Conservation (phyloP, 2,329 filamentous ascomycete species). For the Sphaceloma murrayae region DNA sequence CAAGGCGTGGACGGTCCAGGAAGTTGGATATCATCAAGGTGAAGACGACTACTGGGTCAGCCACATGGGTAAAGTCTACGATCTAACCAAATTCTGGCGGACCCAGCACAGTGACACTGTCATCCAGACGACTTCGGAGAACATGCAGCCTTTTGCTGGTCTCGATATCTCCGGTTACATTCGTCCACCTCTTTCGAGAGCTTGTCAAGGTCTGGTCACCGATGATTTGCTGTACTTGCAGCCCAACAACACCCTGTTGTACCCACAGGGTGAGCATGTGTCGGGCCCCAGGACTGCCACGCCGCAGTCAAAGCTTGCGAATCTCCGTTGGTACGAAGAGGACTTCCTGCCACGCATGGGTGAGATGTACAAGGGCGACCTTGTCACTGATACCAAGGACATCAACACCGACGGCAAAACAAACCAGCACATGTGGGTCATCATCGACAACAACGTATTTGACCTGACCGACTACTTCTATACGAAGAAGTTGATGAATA, state of each 20-base stretch:
- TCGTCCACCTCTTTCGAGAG: constrained; percentile 60
- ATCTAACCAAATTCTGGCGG: constrained; percentile 81
- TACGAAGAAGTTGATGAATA: constrained; percentile 52
- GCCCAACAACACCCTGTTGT: constrained; percentile 52
- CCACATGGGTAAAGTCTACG: constrained; percentile 81
- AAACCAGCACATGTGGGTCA: constrained; percentile 66
- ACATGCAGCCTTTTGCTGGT: constrained; percentile 73
- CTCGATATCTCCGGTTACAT: constrained; percentile 79
- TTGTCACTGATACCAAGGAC: constrained; percentile 57
- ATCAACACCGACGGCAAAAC: constrained; percentile 58
- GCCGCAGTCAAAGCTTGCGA: constrained; percentile 44
- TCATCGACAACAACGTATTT: constrained; percentile 66
- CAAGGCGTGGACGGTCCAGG: constrained; percentile 69
- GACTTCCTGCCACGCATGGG: constrained; percentile 70
- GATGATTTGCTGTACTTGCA: constrained; percentile 47
- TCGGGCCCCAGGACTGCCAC: constrained; percentile 51
- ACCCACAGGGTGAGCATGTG: constrained; percentile 48
- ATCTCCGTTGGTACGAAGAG: constrained; percentile 66
- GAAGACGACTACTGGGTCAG: constrained; percentile 75
- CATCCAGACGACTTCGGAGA: constrained; percentile 48
- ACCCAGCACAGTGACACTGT: constrained; percentile 67
- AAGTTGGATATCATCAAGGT: constrained; percentile 64
- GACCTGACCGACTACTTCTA: constrained; percentile 89
- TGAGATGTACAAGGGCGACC: constrained; percentile 75
- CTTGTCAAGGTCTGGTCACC: constrained; percentile 64